Evolutionary conservation across 1,139 yeast species (phyloP).

Genomic region (Lodderomyces jiufengensis): DNA sequence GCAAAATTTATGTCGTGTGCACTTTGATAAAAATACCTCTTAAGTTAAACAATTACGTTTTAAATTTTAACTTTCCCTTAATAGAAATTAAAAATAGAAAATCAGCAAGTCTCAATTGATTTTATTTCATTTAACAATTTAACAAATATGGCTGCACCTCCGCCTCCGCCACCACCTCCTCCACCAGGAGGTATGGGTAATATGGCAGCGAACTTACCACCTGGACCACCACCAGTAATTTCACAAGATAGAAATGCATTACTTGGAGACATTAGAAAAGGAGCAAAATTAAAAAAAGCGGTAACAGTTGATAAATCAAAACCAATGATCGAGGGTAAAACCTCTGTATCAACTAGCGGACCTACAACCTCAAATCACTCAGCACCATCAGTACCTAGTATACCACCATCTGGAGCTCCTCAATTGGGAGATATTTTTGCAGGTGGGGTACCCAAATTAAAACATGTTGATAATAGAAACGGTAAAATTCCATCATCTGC

Average conservation of each 20-base stretch:
- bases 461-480: constrained; percentile 50
- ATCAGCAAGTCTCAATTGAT: too few relatives aligned
- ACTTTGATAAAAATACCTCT: too few relatives aligned
- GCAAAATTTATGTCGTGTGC: too few relatives aligned
- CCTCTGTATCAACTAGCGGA: constrained; percentile 16
- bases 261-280: constrained; percentile 82
- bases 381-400: constrained; percentile 17
- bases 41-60: too few relatives aligned
- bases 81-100: too few relatives aligned
- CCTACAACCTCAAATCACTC: constrained; percentile 10
- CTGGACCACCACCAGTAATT: constrained; percentile 31
- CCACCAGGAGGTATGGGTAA: constrained; percentile 29
- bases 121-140: too few relatives aligned
- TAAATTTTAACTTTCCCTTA: too few relatives aligned
- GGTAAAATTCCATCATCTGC: constrained; percentile 28
- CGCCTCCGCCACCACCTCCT: constrained; percentile 41
- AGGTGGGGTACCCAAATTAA: constrained; percentile 80
- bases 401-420: constrained; percentile 37
- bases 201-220: constrained; percentile 14
- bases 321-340: constrained; percentile 37
- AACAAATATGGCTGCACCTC: constrained; percentile 14
- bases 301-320: constrained; percentile 45
- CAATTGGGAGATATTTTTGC: constrained; percentile 79
- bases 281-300: constrained; percentile 70
- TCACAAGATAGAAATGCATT: constrained; percentile 70